Base-by-base conservation (phyloP, 192 early-diverging fungal species). In the Linnemannia elongata region DNA sequence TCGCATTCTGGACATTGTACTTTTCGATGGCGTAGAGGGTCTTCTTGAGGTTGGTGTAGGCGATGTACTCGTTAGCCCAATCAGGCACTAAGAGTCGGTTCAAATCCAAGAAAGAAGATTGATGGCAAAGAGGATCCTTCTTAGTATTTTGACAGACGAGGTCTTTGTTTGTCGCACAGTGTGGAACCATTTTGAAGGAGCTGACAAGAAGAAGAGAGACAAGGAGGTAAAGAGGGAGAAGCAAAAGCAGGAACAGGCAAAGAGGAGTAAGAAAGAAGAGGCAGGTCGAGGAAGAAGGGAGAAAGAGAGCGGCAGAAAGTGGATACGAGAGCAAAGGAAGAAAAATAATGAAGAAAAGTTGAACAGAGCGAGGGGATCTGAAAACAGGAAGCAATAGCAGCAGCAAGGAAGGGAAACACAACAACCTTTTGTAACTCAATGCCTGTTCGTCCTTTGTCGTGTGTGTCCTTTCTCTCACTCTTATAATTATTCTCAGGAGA, bases 11-110 rank as follows among this genome's bases (percentile, higher is more conserved):
- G 66, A 74, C 80, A 36, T 87, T 81, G 55, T 92, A 92, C 80
- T 93, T 94, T 90, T 96, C 96, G 77, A 96, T 94, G 30, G 90
- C 88, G 90, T 96, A 96, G 47, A 96, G 90, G 8, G 92, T 89
- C 88, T 95, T 96, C 75, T 96, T 96, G 38, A 96, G 90, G 78
- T 94, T 93, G 47, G 96, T 96, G 78, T 96, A 94, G 89, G 93
- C 93, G 76, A 96, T 60, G 83, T 96, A 96, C 74, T 94, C 92
- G 74, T 91, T 94, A 81, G 94, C 92, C 95, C 95, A 96, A 83
- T 96, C 95, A 63, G 95, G 95, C 33, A 96, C 95, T 87, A 73
- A 15, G 18, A 47, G 57, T 57, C 10, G 78, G 2, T 35, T 69
- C 22, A 13, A 60, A 2, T 54, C n/a, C 52, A 73, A 4, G 38